Base-by-base conservation (phyloP, 805 yeast species). In the Saccharomycopsis fibuligera region DNA sequence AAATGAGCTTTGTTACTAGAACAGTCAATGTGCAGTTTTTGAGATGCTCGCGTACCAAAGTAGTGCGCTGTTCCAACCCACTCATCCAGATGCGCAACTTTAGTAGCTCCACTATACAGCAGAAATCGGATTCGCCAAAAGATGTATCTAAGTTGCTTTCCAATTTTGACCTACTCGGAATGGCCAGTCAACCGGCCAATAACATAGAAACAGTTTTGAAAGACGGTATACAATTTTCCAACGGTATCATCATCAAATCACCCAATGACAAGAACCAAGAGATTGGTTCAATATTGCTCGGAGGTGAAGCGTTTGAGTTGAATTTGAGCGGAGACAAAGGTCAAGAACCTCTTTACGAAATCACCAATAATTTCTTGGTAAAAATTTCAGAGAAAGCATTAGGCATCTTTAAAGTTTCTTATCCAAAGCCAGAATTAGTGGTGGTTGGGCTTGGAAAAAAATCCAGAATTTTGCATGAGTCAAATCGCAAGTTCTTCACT, bases 361-460 rank as follows among this genome's bases (percentile, higher is more conserved):
- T 79, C 1, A 72, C 73, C 49, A 75, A 75, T 41, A 59, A 67
- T 2, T 80, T 81, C 40, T 63, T 79, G n/a, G 76, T 83, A 12
- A 79, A 76, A 30, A 68, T 83, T 44, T 65, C 68, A 47, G 63
- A 64, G 14, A 60, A 66, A n/a, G 63, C 75, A 0, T 63, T 80
- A 23, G 68, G 69, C 12, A 60, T 83, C 3, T 71, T 83, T 48
- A 72, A 70, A 17, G 65, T 79, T 5, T 62, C 83, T 1, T 78
- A 80, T 60, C 95, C 95, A 3, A 79, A 80, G 58, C 95, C 95
- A 0, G 95, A 86, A 58, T 68, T 86, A 40, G 57, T 84, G 42
- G 80, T 85, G 5, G 64, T 86, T 16, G 95, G 95, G 1, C 65
- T 84, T 22, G 95, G 95, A 0, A 68, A 69, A 50, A 70, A 74